These are phyloP conservation scores for Penicillium diatomitis DNA, from an alignment of 495 filamentous ascomycete species.

Conservation along the genomic window DNA sequence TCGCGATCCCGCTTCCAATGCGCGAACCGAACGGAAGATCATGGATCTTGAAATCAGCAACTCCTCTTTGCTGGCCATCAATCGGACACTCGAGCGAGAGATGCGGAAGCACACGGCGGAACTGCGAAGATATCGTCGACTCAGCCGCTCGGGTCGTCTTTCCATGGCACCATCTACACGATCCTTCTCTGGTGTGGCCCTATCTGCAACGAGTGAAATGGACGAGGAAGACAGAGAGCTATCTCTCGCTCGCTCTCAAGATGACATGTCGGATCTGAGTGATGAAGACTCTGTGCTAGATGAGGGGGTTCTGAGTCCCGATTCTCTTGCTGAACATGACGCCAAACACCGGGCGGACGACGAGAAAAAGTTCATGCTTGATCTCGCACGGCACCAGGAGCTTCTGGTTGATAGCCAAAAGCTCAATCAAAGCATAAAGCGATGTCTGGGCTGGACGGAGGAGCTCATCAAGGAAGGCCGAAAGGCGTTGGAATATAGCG, in stretches of 20 bases:
- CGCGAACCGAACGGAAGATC: conserved; percentile 87
- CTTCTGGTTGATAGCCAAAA: conserved; percentile 81
- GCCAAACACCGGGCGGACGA: conserved; percentile 43
- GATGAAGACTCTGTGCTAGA: conserved; percentile 38
- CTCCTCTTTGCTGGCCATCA: conserved; percentile 92
- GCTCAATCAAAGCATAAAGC: conserved; percentile 85
- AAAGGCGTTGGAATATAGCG: conserved; percentile 73
- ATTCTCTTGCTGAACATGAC: conserved; percentile 33
- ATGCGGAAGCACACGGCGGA: conserved; percentile 87
- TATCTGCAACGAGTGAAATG: conserved; percentile 29
- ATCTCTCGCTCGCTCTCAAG: conserved; percentile 26
- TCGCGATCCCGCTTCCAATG: conserved; percentile 64
- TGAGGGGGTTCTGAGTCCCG: conserved; percentile 24
- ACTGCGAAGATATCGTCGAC: conserved; percentile 69
- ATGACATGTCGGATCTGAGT: conserved; percentile 37
- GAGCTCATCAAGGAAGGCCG: conserved; percentile 80
- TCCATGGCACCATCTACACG: conserved; percentile 43
- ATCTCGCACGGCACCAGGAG: conserved; percentile 82
- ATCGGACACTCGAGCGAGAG: conserved; percentile 82
- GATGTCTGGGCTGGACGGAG: conserved; percentile 81
- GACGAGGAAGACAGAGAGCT: conserved; percentile 27
- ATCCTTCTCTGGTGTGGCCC: conserved; percentile 31
- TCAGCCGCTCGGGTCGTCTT: conserved; percentile 68
- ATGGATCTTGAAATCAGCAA: conserved; percentile 98
- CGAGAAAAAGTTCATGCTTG: conserved; percentile 67